phyloP scores from a whole-genome alignment of 176 grass and related monocot genomes.

The Zizania latifolia region DNA sequence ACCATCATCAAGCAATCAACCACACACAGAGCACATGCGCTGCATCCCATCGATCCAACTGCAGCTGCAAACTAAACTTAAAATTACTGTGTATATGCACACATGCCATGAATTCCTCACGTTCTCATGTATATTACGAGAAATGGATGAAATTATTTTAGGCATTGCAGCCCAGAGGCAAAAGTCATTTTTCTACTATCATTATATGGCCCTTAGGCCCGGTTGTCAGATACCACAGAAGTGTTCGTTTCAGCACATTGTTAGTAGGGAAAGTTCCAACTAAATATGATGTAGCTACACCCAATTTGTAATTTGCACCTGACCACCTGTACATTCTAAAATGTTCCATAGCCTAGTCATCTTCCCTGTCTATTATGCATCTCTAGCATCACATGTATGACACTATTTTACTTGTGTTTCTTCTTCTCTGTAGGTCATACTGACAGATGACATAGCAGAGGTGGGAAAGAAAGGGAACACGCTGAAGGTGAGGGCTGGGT shows the following conservation, averaged over 20 bases:
- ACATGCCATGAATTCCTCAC: background rate
- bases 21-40: background rate
- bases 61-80: background rate
- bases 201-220: too few relatives aligned
- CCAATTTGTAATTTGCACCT: background rate
- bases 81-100: background rate
- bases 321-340: background rate
- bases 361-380: background rate
- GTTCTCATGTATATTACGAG: background rate
- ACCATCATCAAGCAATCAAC: background rate
- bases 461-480: conserved; percentile 67
- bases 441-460: conserved; percentile 64
- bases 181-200: background rate
- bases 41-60: background rate
- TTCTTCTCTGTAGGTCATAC: conserved; percentile 44
- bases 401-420: background rate
- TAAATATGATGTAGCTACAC: background rate
- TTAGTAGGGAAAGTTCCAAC: background rate
- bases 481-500: conserved; percentile 77
- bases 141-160: background rate
- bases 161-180: background rate
- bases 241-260: background rate
- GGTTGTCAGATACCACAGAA: background rate
- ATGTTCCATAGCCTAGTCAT: background rate
- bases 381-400: background rate